Base-by-base conservation (phyloP, 805 yeast species). In the Komagataella pseudopastoris region DNA sequence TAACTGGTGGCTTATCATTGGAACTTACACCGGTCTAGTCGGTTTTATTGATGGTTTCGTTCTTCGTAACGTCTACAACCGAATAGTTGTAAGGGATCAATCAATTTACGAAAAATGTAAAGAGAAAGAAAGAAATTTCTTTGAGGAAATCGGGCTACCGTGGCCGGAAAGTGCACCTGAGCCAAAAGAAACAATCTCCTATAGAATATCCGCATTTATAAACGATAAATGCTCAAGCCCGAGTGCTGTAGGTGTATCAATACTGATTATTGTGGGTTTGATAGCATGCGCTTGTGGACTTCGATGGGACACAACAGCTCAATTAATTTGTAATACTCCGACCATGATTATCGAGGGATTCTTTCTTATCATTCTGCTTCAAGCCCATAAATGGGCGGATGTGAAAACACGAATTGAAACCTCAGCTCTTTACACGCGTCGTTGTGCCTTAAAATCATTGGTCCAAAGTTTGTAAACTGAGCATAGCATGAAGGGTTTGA, bases 1-100 rank as follows among this genome's bases (percentile, higher is more conserved):
- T 48, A 61, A 69, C 52, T 71, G 76, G 76, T 71, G 75, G 75
- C 58, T 71, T 46, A 69, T 72, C 45, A 71, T 70, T 54, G 76
- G 76, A 48, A 71, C 76, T 1, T 71, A 72, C 53, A 69, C 76
- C 0, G 76, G 76, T 17, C 59, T 71, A 20, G 60, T 71, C 45
- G 75, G 75, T 1, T 71, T 70, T 54, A 50, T 68, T 48, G 76
- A 71, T 54, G 74, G 75, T 2, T 72, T 69, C 54, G 68, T 66
- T 44, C 57, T 71, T 44, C 61, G 76, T 57, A 65, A 70, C 51
- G 68, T 65, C 16, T 30, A 30, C 10, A 30, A 30, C 39, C 39
- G 39, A 30, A 30, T 30, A 14, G 39, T 30, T 30, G 14, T 8
- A 10, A 30, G 39, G 14, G 39, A 30, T 30, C 39, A 30, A 30